phyloP scores from a whole-genome alignment of 2,329 filamentous ascomycete species.

The Herpotrichia juniperi region DNA sequence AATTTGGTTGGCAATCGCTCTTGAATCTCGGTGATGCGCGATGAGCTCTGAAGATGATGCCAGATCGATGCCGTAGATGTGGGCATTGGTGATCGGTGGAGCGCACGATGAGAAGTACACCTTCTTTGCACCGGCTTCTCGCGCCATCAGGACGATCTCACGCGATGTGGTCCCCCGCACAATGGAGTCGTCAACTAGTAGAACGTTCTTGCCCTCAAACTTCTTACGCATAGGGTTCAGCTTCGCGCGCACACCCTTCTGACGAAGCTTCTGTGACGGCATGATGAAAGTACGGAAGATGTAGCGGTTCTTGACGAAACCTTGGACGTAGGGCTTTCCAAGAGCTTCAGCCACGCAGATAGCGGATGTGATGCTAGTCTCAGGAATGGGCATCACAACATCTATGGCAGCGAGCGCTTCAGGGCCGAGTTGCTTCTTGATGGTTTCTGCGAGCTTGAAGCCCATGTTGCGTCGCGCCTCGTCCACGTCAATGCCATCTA shows the following conservation, averaged over 20 bases:
- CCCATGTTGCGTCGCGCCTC: constrained; percentile 88
- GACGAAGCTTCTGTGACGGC: constrained; percentile 78
- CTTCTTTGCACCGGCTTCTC: constrained; percentile 80
- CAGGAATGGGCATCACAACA: constrained; percentile 81
- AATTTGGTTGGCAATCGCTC: constrained; percentile 69
- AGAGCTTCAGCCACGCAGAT: constrained; percentile 76
- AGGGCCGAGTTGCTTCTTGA: constrained; percentile 70
- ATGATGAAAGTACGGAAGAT: constrained; percentile 88
- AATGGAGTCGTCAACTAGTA: constrained; percentile 88
- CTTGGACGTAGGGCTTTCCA: constrained; percentile 77
- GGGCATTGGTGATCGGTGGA: constrained; percentile 81
- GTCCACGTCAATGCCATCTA: constrained; percentile 88
- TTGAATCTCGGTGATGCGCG: constrained; percentile 68
- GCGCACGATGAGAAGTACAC: constrained; percentile 85
- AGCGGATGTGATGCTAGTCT: constrained; percentile 83
- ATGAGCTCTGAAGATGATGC: constrained; percentile 74
- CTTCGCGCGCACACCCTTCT: constrained; percentile 89
- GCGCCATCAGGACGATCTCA: constrained; percentile 83
- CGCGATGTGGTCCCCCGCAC: constrained; percentile 83
- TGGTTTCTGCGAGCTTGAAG: constrained; percentile 74
- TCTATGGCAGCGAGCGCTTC: constrained; percentile 79
- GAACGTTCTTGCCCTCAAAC: constrained; percentile 79
- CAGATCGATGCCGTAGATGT: constrained; percentile 84
- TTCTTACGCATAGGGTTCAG: constrained; percentile 85
- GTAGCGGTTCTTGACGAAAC: constrained; percentile 89